A percentile compares a stretch with the other conserved stretches of the same genome.
These are phyloP conservation scores for Neurospora sp. DNA, from an alignment of 2,329 filamentous ascomycete species.

Conservation along the genomic window DNA sequence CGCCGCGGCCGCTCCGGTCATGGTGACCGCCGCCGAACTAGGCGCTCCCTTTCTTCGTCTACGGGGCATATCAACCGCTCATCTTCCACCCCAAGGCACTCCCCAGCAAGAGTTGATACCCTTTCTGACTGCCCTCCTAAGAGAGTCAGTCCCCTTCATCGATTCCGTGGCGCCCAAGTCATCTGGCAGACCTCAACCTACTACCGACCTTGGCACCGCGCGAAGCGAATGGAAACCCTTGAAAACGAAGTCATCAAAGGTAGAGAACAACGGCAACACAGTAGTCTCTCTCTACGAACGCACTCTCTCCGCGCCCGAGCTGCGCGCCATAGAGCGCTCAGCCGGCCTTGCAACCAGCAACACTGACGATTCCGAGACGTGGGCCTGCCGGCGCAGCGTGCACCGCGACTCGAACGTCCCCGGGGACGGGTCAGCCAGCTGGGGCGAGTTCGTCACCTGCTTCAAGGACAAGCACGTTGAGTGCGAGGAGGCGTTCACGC, in stretches of 20 bases:
- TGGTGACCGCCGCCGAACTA: not conserved
- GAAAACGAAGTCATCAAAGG: slow-evolving; percentile 32
- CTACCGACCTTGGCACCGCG: slow-evolving; percentile 11
- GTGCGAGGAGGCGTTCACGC: slow-evolving; percentile 49
- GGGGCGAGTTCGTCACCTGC: slow-evolving; percentile 51
- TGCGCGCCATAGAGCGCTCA: slow-evolving; percentile 16
- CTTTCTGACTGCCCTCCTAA: slow-evolving; percentile 42
- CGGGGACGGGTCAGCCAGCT: slow-evolving; percentile 44
- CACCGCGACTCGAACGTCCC: slow-evolving; percentile 40
- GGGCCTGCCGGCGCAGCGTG: slow-evolving; percentile 53
- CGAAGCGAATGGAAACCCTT: slow-evolving; percentile 27
- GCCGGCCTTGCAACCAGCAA: slow-evolving; percentile 4
- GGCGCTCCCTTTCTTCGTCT: not conserved
- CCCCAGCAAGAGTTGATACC: slow-evolving; percentile 24
- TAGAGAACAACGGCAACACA: slow-evolving; percentile 31
- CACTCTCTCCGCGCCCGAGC: slow-evolving; percentile 33
- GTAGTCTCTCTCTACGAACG: slow-evolving; percentile 44
- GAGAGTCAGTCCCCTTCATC: slow-evolving; percentile 51
- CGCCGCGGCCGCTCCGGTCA: slow-evolving; percentile 14
- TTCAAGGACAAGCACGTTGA: slow-evolving; percentile 49
- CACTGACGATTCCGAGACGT: slow-evolving; percentile 35
- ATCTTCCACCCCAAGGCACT: slow-evolving; percentile 29
- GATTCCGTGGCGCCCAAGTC: slow-evolving; percentile 36
- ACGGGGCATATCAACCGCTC: slow-evolving; percentile 30
- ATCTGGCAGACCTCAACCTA: not conserved